Percentiles rank a stretch among this genome's conserved stretches.
Conservation (phyloP, 108 stramenopile genomes). For the Cylindrotheca closterium region DNA sequence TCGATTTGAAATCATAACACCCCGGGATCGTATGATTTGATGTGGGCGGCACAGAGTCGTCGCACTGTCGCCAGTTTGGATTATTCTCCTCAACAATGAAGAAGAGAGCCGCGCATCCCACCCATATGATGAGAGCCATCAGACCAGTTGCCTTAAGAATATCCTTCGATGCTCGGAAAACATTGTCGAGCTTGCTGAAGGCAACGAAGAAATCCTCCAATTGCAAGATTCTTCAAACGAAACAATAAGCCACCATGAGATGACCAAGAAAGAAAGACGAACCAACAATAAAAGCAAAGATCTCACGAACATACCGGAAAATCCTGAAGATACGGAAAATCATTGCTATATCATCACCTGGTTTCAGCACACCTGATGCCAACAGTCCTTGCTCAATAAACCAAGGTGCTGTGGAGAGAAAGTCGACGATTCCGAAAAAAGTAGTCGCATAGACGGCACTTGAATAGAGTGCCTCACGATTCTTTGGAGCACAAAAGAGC, state of each 20-base stretch:
- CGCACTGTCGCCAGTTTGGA: conserved; percentile 76
- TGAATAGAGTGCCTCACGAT: conserved; percentile 78
- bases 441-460: conserved; percentile 75
- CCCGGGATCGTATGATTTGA: conserved; percentile 43
- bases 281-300: not conserved
- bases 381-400: conserved; percentile 65
- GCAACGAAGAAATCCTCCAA: conserved; percentile 88
- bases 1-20: conserved; percentile 75
- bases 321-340: conserved; percentile 87
- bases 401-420: conserved; percentile 85
- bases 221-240: conserved; percentile 65
- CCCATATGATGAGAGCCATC: conserved; percentile 90
- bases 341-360: conserved; percentile 57
- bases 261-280: not conserved
- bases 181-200: conserved; percentile 92
- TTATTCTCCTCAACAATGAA: conserved; percentile 87
- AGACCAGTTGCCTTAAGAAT: conserved; percentile 88
- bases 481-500: conserved; percentile 85
- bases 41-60: conserved; percentile 59
- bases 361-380: conserved; percentile 36
- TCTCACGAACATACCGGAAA: conserved; percentile 24
- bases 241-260: no score
- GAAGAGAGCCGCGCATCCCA: conserved; percentile 86
- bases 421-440: conserved; percentile 92
- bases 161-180: conserved; percentile 80